Evolutionary conservation across 2,329 filamentous ascomycete species (phyloP), one percentile per base, ranked within the genome.

Genomic region (Alternaria triticina): DNA sequence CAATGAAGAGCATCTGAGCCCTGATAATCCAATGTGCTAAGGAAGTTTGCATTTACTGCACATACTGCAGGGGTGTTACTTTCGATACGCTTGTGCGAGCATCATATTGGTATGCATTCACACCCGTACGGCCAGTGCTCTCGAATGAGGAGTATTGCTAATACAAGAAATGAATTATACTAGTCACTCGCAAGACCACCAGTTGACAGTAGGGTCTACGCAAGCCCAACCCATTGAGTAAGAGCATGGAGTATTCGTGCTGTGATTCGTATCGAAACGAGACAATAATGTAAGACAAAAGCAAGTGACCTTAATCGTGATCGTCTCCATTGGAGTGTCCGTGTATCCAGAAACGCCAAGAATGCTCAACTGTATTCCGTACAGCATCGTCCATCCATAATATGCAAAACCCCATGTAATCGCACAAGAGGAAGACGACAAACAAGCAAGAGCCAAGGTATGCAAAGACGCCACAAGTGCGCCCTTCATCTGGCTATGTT

Each of bases 401-500:
- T 49, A 46, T 50, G 44, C 33, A 33, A 22, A 15, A 36, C 43
- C 25, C 17, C 5, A 43, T n/a, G 27, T 49, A 25, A 33, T 33
- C 20, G 28, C 54, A 13, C 30, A 57, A n/a, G n/a, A 20, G 11
- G 33, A 43, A 28, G 9, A 23, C 40, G 49, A 23, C 13, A 23
- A 40, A 23, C 25, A 44, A 56, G 23, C 22, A 49, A 25, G 46
- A 45, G 17, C 10, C 27, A 40, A 55, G 33, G 40, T 22, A 54
- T 50, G 59, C 54, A 61, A 36, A 49, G 44, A 47, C 44, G 25
- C 54, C 46, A 25, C n/a, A n/a, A 25, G 23, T 25, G 44, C 56
- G 13, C 4, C n/a, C 51, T 61, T 47, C 55, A 67, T 13, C 70
- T 67, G 69, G 70, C 70, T 61, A 44, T 69, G 12, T 71, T 71